A percentile compares a stretch with the other conserved stretches of the same genome.
Evolutionary conservation across 2,329 filamentous ascomycete species (phyloP).

Genomic region (Phaeosphaeria sp.): DNA sequence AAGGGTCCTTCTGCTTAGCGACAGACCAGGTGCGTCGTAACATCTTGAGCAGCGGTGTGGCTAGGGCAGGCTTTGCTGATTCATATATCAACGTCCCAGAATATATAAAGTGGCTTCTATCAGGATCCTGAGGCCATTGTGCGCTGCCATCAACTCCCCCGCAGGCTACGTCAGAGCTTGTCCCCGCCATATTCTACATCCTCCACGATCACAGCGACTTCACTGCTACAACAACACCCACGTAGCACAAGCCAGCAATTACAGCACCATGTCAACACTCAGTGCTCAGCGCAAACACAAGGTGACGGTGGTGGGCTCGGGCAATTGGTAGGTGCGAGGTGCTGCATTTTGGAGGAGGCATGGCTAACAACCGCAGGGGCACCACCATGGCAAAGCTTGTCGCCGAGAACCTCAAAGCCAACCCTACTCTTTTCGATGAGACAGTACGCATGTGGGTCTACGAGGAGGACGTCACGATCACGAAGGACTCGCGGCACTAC

Average conservation of each 20-base stretch:
- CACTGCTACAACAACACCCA: conserved; percentile 6
- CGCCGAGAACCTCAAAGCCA: conserved; percentile 83
- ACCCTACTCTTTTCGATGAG: conserved; percentile 83
- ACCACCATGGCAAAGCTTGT: conserved; percentile 97
- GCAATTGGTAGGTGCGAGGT: conserved; percentile 76
- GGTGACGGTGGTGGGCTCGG: conserved; percentile 92
- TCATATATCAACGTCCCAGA: conserved; percentile 15
- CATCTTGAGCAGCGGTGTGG: conserved; percentile 30
- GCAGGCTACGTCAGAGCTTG: conserved; percentile 27
- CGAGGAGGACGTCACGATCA: conserved; percentile 84
- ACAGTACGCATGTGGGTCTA: conserved; percentile 99
- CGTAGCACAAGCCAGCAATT: conserved; percentile 7
- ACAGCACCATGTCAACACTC: conserved; percentile 55
- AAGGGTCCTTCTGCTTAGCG: conserved; percentile 22
- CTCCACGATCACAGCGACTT: conserved; percentile 12
- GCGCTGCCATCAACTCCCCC: conserved; percentile 12
- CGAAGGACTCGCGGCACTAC: conserved; percentile 76
- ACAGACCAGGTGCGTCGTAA: conserved; percentile 22
- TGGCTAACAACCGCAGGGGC: conserved; percentile 67
- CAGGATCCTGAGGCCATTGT: conserved; percentile 18
- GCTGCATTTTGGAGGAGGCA: not conserved
- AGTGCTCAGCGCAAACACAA: conserved; percentile 77
- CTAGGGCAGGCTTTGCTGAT: conserved; percentile 18
- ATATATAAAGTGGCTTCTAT: conserved; percentile 34
- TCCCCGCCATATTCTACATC: conserved; percentile 16